Evolutionary conservation across 768 basidiomycete genomes (phyloP).

Genomic region (Rhodotorula diobovata): DNA sequence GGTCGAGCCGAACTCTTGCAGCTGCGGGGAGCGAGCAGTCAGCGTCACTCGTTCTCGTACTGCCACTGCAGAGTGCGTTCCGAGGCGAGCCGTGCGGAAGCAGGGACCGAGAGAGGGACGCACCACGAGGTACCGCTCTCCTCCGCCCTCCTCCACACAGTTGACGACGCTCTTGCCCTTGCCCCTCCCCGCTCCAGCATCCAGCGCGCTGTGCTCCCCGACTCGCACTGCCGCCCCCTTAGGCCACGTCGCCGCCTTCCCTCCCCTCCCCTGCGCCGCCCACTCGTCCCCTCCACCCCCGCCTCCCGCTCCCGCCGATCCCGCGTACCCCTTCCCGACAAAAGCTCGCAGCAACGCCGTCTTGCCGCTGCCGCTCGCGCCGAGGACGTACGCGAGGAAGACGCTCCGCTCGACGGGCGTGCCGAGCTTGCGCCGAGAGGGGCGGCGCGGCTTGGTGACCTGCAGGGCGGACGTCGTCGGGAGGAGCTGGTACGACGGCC

Average conservation of each 20-base stretch:
- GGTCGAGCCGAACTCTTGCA: conserved; percentile 95
- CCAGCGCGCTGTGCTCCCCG: background rate
- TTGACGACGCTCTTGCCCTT: conserved; percentile 76
- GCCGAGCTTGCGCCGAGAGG: conserved; percentile 78
- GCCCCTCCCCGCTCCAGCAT: conserved; percentile 1
- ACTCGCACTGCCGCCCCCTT: background rate
- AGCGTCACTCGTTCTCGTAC: background rate
- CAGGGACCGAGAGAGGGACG: conserved; percentile 51
- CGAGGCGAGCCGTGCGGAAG: conserved; percentile 1
- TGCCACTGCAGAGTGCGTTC: too few species aligned
- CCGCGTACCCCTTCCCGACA: conserved; percentile 66
- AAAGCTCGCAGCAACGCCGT: conserved; percentile 80
- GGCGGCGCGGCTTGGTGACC: conserved; percentile 74
- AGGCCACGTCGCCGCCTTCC: conserved; percentile 60
- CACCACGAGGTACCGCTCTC: conserved; percentile 93
- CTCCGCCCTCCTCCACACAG: conserved; percentile 86
- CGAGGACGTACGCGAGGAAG: conserved; percentile 80
- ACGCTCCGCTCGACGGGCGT: conserved; percentile 69
- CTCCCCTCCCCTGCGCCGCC: background rate
- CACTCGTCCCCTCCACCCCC: background rate
- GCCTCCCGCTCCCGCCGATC: background rate
- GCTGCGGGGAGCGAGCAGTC: conserved; percentile 50
- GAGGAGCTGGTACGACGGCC: conserved; percentile 43
- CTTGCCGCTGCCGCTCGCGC: conserved; percentile 93
- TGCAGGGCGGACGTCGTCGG: conserved; percentile 71